These are phyloP conservation scores for Talaromyces sp. DNA, from an alignment of 2,329 filamentous ascomycete genomes.

Conservation along the genomic window DNA sequence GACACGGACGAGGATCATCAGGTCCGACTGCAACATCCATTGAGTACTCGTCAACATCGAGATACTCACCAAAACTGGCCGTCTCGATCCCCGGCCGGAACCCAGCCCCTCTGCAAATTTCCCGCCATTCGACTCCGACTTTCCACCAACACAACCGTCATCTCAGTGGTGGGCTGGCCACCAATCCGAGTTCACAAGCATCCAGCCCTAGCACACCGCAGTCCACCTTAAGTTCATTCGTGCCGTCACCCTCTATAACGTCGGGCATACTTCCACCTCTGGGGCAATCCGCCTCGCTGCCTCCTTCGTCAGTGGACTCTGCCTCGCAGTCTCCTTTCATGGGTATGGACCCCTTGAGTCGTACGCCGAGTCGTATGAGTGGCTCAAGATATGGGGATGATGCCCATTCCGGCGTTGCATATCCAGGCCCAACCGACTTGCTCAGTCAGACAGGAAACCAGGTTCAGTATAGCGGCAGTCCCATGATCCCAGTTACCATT, in stretches of 20 bases:
- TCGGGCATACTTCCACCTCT: slow-evolving; percentile 22
- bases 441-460: background rate
- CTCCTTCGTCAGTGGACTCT: slow-evolving; percentile 13
- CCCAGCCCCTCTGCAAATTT: slow-evolving; percentile 16
- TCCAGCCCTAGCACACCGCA: slow-evolving; percentile 35
- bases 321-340: slow-evolving; percentile 23
- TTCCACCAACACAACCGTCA: slow-evolving; percentile 28
- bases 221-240: slow-evolving; percentile 31
- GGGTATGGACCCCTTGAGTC: slow-evolving; percentile 26
- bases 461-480: slow-evolving; percentile 15
- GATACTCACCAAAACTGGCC: slow-evolving; percentile 20
- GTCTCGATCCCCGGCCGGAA: slow-evolving; percentile 19
- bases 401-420: slow-evolving; percentile 6
- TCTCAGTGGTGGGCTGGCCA: slow-evolving; percentile 30
- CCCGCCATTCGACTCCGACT: slow-evolving; percentile 33
- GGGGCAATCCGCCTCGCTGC: slow-evolving; percentile 17
- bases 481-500: slow-evolving; percentile 37
- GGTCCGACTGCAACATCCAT: slow-evolving; percentile 25
- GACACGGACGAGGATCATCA: background rate
- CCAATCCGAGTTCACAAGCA: slow-evolving; percentile 33
- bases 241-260: slow-evolving; percentile 29
- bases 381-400: slow-evolving; percentile 24
- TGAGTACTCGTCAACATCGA: slow-evolving; percentile 21
- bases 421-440: slow-evolving; percentile 16
- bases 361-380: slow-evolving; percentile 25